Evolutionary conservation across 2,329 filamentous ascomycete genomes (phyloP).

Genomic region (Acephala macrosclerotiorum): DNA sequence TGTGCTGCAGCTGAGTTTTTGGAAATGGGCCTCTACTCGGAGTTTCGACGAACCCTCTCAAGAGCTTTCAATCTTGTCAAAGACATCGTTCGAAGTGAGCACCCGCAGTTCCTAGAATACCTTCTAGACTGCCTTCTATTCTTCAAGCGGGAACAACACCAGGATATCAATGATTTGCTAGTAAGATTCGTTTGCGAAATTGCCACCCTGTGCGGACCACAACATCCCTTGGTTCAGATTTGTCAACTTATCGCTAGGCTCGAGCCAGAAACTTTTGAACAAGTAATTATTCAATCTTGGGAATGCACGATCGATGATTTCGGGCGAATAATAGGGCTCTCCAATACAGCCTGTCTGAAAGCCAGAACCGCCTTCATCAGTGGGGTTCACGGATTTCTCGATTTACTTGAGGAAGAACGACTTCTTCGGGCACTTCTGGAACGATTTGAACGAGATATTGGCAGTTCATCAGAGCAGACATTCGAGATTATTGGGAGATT

Average conservation of each 20-base stretch:
- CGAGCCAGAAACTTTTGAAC: conserved; percentile 24
- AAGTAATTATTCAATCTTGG: conserved; percentile 26
- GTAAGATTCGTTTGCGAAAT: conserved; percentile 24
- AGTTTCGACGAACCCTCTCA: conserved; percentile 29
- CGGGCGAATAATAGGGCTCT: conserved; percentile 24
- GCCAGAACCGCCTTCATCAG: conserved; percentile 29
- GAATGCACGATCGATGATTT: conserved; percentile 29
- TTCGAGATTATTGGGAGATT: conserved; percentile 26
- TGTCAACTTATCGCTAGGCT: conserved; percentile 25
- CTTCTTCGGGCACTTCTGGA: conserved; percentile 29
- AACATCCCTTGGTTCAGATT: conserved; percentile 27
- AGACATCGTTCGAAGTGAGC: conserved; percentile 24
- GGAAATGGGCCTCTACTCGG: conserved; percentile 16
- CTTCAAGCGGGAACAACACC: conserved; percentile 22
- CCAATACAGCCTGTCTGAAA: conserved; percentile 23
- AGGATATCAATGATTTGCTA: conserved; percentile 22
- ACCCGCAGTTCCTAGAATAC: conserved; percentile 26
- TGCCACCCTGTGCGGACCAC: conserved; percentile 17
- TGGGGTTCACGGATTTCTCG: background rate
- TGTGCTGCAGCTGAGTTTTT: conserved; percentile 16
- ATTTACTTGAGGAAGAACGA: conserved; percentile 26
- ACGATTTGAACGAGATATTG: conserved; percentile 19
- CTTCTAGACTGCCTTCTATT: conserved; percentile 30
- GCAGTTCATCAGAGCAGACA: background rate
- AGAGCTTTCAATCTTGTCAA: conserved; percentile 26